Evolutionary conservation across 2,329 filamentous ascomycete species (phyloP).

Genomic region (Rutstroemia sp.): DNA sequence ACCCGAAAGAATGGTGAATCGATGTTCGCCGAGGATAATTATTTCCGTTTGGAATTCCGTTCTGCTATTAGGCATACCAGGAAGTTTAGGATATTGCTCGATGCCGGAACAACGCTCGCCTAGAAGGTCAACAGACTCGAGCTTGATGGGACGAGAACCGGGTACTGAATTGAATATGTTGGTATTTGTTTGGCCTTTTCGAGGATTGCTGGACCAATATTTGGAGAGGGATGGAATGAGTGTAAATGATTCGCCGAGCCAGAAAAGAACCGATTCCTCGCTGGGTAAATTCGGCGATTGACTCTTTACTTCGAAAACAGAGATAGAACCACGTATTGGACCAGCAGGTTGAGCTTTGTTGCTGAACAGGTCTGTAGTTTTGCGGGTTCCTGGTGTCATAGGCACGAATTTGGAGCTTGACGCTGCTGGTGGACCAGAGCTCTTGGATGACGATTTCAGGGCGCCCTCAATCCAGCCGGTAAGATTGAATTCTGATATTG

Average conservation of each 20-base stretch:
- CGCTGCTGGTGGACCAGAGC: constrained; percentile 21
- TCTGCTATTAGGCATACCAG: background rate
- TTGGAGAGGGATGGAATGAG: constrained; percentile 27
- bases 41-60: constrained; percentile 22
- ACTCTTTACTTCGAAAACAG: constrained; percentile 22
- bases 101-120: constrained; percentile 28
- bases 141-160: constrained; percentile 20
- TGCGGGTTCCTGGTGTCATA: constrained; percentile 55
- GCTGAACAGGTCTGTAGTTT: constrained; percentile 25
- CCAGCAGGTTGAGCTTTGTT: constrained; percentile 10
- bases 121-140: constrained; percentile 27
- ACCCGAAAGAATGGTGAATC: constrained; percentile 22
- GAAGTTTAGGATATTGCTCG: constrained; percentile 20
- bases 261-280: constrained; percentile 29
- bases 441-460: constrained; percentile 15
- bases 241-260: constrained; percentile 27
- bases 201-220: constrained; percentile 26
- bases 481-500: constrained; percentile 49
- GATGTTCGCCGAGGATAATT: constrained; percentile 27
- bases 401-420: constrained; percentile 47
- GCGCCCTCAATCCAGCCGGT: constrained; percentile 55
- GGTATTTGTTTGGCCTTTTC: constrained; percentile 16
- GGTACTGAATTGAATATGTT: constrained; percentile 22
- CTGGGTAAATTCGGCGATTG: constrained; percentile 19
- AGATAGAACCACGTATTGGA: constrained; percentile 24